Base-by-base conservation (phyloP, 257 asterid species). In the Solanum pimpinellifolium region DNA sequence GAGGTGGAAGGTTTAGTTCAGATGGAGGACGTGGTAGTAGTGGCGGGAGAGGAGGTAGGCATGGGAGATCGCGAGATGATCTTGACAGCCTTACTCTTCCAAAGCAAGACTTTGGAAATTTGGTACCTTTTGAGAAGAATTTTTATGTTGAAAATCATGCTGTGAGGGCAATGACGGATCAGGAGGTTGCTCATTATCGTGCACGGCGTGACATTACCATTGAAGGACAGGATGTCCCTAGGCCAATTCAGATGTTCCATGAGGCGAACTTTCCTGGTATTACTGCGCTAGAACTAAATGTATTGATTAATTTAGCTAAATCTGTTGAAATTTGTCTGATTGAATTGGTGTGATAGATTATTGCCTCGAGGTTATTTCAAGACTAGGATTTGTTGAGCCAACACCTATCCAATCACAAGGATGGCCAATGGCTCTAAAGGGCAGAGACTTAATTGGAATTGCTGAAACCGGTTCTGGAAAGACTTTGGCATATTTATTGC, bases 381-480 rank as follows among this genome's bases (percentile, higher is more conserved):
- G 97, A 77, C 89, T 92, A 90, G 99, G 99, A 77, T 96, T 96
- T 88, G 91, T 86, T 85, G 98, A 96, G 91, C 99, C 99, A 8
- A 95, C 99, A 29, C 94, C 99, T 39, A 96, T 96, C 80, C 99
- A 96, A 83, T 90, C 99, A 41, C 99, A 96, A 90, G 98, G 99
- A 87, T 96, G 98, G 99, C 99, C 98, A 4, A 96, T 96, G 98
- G 98, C 99, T 82, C 92, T 96, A 90, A 95, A 91, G 90, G 99
- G 99, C 41, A 93, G 99, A 83, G 98, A 96, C 92, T 91, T 96
- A 25, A 86, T 96, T 74, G 99, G 98, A 90, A 95, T 96, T 85
- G 99, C 99, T 23, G 99, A 96, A 92, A 96, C 99, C 69, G 99
- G 99, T 90, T 96, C 99, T 60, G 99, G 99, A 68, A 96, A 96